Base-by-base conservation (phyloP, 768 basidiomycete genomes). In the Hypsizygus marmoreus region DNA sequence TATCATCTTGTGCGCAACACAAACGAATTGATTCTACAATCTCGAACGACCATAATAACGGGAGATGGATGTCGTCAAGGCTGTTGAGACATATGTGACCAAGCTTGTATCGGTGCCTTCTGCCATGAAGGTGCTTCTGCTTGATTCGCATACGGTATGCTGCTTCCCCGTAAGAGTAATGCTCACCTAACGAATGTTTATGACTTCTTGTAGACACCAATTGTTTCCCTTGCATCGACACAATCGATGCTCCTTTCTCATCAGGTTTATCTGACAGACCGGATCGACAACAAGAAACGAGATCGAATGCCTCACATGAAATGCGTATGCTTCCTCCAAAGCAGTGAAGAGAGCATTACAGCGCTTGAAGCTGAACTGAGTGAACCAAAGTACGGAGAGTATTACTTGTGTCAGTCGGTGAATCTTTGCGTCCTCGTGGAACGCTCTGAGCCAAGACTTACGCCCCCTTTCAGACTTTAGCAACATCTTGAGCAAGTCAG, bases 391-490 rank as follows among this genome's bases (percentile, higher is more conserved):
- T 99, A 98, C 59, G 94, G 94, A 64, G 93, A 94, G 71, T 99
- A 99, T 71, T 98, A 95, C 77, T 73, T 99, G 63, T 99, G 95
- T 98, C 81, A 88, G 95, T 92, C 75, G 78, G 86, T 88, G 82
- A 78, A 73, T 79, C 70, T 68, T 59, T 58, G 60, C 56, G 57
- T 66, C 54, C 53, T 45, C 40, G 49, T 61, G 52, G 44, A 49
- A 43, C 36, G 24, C 42, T 19, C 43, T 44, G 43, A 48, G 48
- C 24, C 28, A 41, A 43, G 45, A 62, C 62, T 50, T 59, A 57
- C 42, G 40, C 25, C 39, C 36, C 43, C 38, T 34, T 38, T 13
- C 47, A 98, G 95, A 97, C 69, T 99, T 99, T 64, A 97, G 94
- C 70, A 98, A 94, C 58, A 82, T 90, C 30, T 66, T 99, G 52